Conservation (phyloP, 768 basidiomycete genomes). For the Strobilomyces echinocephalus region DNA sequence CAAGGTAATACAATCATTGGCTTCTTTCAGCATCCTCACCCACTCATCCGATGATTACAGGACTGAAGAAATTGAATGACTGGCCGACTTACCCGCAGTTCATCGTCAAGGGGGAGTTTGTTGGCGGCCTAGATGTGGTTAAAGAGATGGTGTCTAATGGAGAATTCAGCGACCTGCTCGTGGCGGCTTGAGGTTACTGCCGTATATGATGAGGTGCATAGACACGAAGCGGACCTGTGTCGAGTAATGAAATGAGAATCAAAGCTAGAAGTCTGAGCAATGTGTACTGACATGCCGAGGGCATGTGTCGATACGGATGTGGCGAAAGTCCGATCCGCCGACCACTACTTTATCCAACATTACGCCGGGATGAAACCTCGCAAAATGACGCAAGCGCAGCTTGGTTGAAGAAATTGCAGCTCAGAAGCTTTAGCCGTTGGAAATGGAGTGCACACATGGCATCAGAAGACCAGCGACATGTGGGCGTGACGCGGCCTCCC, state of each 20-base stretch:
- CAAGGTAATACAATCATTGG: conserved; percentile 49
- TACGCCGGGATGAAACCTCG: not conserved
- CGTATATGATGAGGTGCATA: too few relatives aligned
- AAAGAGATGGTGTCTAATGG: conserved; percentile 81
- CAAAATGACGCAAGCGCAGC: not conserved
- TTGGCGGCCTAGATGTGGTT: conserved; percentile 93
- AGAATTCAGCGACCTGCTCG: conserved; percentile 56
- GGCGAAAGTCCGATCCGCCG: not conserved
- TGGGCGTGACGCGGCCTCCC: too few relatives aligned
- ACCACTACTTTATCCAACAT: not conserved
- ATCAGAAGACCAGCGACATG: not conserved
- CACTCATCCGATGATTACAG: conserved; percentile 32
- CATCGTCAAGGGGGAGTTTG: conserved; percentile 83
- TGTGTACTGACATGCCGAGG: too few relatives aligned
- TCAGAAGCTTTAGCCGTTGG: not conserved
- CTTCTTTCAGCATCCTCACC: not conserved
- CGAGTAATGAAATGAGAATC: not conserved
- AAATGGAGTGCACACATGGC: not conserved
- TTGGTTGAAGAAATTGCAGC: not conserved
- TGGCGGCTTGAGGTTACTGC: not conserved
- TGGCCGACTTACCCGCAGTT: conserved; percentile 92
- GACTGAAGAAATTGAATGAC: conserved; percentile 71
- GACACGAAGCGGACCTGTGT: too few relatives aligned
- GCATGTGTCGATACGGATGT: too few relatives aligned
- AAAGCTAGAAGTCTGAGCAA: too few relatives aligned